These are phyloP conservation scores for Flaveria sonorensis DNA, from an alignment of 129 eudicot species.

Conservation along the genomic window DNA sequence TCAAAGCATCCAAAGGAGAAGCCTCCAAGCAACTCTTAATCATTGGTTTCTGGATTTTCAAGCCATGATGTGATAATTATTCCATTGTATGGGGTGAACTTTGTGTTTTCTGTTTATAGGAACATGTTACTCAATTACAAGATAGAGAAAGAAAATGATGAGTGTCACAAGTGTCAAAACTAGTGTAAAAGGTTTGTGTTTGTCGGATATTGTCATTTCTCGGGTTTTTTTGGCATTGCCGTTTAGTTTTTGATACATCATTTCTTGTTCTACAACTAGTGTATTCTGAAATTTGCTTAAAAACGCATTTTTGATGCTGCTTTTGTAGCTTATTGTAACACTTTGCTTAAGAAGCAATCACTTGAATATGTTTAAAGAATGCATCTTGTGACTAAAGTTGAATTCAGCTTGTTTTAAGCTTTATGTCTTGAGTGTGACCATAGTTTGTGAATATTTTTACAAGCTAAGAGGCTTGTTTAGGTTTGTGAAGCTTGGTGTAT, in stretches of 20 bases:
- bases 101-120: constrained; percentile 9
- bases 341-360: neutral
- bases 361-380: neutral
- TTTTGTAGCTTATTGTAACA: neutral
- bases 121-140: constrained; percentile 3
- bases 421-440: no score
- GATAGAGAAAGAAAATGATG: constrained; percentile 8
- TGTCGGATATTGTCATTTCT: neutral
- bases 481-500: no score
- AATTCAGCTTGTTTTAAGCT: no score
- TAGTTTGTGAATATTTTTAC: no score
- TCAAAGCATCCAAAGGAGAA: constrained; percentile 91
- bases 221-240: neutral
- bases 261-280: neutral
- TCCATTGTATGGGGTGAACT: neutral
- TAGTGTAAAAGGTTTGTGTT: constrained; percentile 14
- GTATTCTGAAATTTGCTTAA: neutral
- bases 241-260: neutral
- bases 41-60: constrained; percentile 17
- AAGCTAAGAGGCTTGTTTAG: no score
- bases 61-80: neutral
- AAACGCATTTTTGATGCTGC: neutral
- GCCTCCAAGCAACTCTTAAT: constrained; percentile 86
- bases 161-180: constrained; percentile 20
- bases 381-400: neutral